Evolutionary conservation across 768 basidiomycete species (phyloP).

Genomic region (Suillus americanus): DNA sequence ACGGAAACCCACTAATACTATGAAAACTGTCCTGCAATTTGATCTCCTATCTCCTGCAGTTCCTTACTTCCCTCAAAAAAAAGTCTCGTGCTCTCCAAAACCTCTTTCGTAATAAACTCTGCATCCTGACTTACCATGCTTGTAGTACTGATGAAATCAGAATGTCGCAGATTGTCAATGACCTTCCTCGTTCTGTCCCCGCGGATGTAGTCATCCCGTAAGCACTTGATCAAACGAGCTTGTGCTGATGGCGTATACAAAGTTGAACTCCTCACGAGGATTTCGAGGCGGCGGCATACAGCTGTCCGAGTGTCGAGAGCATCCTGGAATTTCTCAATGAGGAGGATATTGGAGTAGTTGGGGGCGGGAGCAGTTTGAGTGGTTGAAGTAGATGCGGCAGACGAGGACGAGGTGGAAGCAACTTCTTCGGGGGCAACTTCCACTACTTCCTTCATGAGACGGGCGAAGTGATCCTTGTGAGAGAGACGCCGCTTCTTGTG

Average conservation of each 20-base stretch:
- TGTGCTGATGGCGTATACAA: slow-evolving; percentile 21
- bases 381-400: slow-evolving; percentile 6
- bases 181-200: slow-evolving; percentile 24
- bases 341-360: slow-evolving; percentile 25
- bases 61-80: slow-evolving; percentile 28
- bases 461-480: slow-evolving; percentile 22
- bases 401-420: slow-evolving; percentile 6
- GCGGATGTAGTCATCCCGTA: slow-evolving; percentile 26
- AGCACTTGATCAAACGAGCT: slow-evolving; percentile 18
- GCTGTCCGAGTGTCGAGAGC: slow-evolving; percentile 27
- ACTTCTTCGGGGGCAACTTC: slow-evolving; percentile 2
- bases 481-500: slow-evolving; percentile 25
- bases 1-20: slow-evolving; percentile 9
- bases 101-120: slow-evolving; percentile 22
- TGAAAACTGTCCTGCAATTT: slow-evolving; percentile 20
- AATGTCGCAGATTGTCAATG: slow-evolving; percentile 26
- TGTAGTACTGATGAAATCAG: slow-evolving; percentile 23
- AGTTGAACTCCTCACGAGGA: slow-evolving; percentile 23
- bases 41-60: slow-evolving; percentile 24
- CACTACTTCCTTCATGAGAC: slow-evolving; percentile 21
- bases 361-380: slow-evolving; percentile 10
- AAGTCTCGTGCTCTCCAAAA: slow-evolving; percentile 23
- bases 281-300: slow-evolving; percentile 28
- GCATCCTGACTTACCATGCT: slow-evolving; percentile 15
- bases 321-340: slow-evolving; percentile 27